phyloP scores from a whole-genome alignment of 352 stramenopile species.

The Phytophthora foliorum region DNA sequence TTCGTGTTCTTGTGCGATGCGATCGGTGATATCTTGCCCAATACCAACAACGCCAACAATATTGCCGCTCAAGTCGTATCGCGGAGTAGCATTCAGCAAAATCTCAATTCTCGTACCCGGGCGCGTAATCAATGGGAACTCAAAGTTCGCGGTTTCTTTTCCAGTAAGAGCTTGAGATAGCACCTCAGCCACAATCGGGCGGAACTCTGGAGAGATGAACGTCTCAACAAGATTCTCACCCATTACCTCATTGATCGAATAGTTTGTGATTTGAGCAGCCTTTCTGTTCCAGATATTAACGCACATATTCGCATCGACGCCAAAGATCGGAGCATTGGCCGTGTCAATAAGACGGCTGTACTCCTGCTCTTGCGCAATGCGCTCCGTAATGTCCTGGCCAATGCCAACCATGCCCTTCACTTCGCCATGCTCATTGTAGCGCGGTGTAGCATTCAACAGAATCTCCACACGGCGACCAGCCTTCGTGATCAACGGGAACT shows the following conservation, averaged over 20 bases:
- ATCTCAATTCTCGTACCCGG: too few relatives aligned
- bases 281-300: conserved; percentile 79
- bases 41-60: conserved; percentile 31
- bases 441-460: conserved; percentile 74
- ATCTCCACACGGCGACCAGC: conserved; percentile 67
- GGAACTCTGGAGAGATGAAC: conserved; percentile 14
- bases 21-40: conserved; percentile 48
- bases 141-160: too few relatives aligned
- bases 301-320: conserved; percentile 61
- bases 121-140: too few relatives aligned
- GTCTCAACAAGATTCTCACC: conserved; percentile 15
- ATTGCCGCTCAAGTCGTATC: conserved; percentile 43
- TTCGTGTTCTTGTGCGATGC: conserved; percentile 73
- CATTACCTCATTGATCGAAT: conserved; percentile 45
- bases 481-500: conserved; percentile 78
- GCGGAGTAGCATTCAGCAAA: too few relatives aligned
- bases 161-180: too few relatives aligned
- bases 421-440: conserved; percentile 64
- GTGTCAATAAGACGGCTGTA: conserved; percentile 69
- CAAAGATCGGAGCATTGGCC: conserved; percentile 88
- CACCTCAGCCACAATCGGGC: too few relatives aligned
- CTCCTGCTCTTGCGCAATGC: conserved; percentile 59
- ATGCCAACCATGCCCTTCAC: conserved; percentile 80
- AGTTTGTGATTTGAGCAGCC: conserved; percentile 37
- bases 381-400: conserved; percentile 77